Conservation (phyloP, 2,329 filamentous ascomycete species). For the Colletotrichum destructivum region DNA sequence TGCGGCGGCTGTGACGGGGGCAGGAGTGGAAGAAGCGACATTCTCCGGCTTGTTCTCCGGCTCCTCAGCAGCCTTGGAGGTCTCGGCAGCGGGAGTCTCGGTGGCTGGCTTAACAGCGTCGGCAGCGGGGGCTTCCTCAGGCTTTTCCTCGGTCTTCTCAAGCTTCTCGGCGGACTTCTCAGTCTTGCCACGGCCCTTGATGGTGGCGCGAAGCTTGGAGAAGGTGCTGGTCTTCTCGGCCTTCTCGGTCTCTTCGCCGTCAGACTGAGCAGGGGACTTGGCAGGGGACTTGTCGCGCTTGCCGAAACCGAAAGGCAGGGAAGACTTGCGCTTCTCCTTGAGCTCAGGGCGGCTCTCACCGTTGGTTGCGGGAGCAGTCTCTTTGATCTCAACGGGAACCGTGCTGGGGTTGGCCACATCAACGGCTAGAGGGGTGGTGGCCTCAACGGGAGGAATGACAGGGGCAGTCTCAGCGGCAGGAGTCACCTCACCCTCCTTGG, state of each 20-base stretch:
- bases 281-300: slow-evolving; percentile 67
- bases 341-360: slow-evolving; percentile 73
- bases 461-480: slow-evolving; percentile 66
- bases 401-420: slow-evolving; percentile 66
- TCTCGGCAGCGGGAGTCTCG: slow-evolving; percentile 47
- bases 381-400: slow-evolving; percentile 63
- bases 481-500: slow-evolving; percentile 61
- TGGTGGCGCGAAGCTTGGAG: slow-evolving; percentile 73
- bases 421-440: slow-evolving; percentile 68
- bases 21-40: slow-evolving; percentile 59
- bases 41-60: slow-evolving; percentile 59
- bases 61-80: slow-evolving; percentile 53
- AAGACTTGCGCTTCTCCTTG: slow-evolving; percentile 89
- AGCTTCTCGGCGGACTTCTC: slow-evolving; percentile 56
- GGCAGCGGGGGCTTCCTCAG: slow-evolving; percentile 49
- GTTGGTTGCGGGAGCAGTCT: slow-evolving; percentile 59
- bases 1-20: slow-evolving; percentile 65
- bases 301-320: slow-evolving; percentile 81
- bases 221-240: slow-evolving; percentile 67
- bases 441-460: slow-evolving; percentile 73
- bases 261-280: slow-evolving; percentile 66
- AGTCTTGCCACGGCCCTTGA: slow-evolving; percentile 62
- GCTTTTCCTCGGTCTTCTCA: slow-evolving; percentile 44
- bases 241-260: slow-evolving; percentile 73
- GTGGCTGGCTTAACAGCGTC: slow-evolving; percentile 49